Percentiles rank a stretch among this genome's conserved stretches.
These are phyloP conservation scores for Aspergillus hiratsukae DNA, from an alignment of 2,329 filamentous ascomycete genomes.

Conservation along the genomic window DNA sequence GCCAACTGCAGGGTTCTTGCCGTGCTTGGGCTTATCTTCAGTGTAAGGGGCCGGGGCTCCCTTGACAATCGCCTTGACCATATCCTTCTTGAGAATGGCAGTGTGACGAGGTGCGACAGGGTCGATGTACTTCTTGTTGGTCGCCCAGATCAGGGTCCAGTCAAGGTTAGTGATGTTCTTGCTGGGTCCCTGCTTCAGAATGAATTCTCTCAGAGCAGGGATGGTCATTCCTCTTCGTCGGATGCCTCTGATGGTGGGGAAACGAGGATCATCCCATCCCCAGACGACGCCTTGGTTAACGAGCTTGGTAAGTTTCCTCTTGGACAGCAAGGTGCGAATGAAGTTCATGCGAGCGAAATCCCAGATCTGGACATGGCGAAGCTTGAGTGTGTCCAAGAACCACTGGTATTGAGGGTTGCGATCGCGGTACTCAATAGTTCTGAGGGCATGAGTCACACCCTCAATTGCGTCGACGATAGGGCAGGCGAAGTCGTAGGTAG, in stretches of 20 bases:
- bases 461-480: conserved; percentile 60
- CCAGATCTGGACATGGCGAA: conserved; percentile 47
- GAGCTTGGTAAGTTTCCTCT: conserved; percentile 49
- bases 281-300: conserved; percentile 46
- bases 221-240: conserved; percentile 48
- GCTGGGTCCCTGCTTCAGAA: conserved; percentile 47
- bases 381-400: conserved; percentile 46
- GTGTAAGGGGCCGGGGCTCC: conserved; percentile 61
- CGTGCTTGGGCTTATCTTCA: conserved; percentile 79
- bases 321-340: conserved; percentile 47
- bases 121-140: conserved; percentile 79
- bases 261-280: conserved; percentile 50
- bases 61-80: conserved; percentile 65
- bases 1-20: conserved; percentile 81
- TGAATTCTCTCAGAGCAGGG: conserved; percentile 46
- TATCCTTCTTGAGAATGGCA: conserved; percentile 65
- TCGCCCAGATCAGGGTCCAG: conserved; percentile 48
- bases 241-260: conserved; percentile 50
- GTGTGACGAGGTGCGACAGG: conserved; percentile 70
- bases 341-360: conserved; percentile 53
- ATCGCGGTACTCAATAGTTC: conserved; percentile 58
- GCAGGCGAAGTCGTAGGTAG: conserved; percentile 63
- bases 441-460: conserved; percentile 60
- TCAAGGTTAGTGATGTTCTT: conserved; percentile 48
- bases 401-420: conserved; percentile 50